phyloP scores from a whole-genome alignment of 2,329 filamentous ascomycete genomes.

The Xylaria sp. region DNA sequence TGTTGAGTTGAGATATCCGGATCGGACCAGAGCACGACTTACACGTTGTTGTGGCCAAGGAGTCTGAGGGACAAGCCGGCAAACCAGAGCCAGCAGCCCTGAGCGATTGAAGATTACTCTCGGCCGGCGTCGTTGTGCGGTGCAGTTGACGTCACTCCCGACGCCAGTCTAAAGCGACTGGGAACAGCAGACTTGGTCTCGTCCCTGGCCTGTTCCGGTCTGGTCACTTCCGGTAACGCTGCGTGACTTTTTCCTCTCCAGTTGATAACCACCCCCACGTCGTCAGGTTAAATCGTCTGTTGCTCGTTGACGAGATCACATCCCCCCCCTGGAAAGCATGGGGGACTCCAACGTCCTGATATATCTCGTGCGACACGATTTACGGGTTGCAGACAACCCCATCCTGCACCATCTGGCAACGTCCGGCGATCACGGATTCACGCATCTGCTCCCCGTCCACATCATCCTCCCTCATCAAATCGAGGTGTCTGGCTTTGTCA shows the following conservation, averaged over 20 bases:
- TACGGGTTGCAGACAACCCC: constrained; percentile 70
- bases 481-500: constrained; percentile 70
- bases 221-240: not conserved
- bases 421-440: constrained; percentile 48
- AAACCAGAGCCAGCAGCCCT: not conserved
- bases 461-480: constrained; percentile 65
- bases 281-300: not conserved
- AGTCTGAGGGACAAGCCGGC: not conserved
- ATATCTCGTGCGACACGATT: constrained; percentile 67
- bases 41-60: not conserved
- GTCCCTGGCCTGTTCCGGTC: not conserved
- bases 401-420: constrained; percentile 56
- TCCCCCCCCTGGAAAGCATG: constrained; percentile 23
- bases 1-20: not conserved
- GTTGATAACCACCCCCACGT: not conserved
- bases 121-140: not conserved
- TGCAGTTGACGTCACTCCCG: not conserved
- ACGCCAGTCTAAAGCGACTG: not conserved
- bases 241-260: not conserved
- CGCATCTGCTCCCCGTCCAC: constrained; percentile 67
- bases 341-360: constrained; percentile 51
- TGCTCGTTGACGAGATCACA: not conserved
- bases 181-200: not conserved
- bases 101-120: not conserved
- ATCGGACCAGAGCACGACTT: constrained; percentile 7